Conservation (phyloP, 73 alveolate genomes). For the Stentor roeselii region DNA sequence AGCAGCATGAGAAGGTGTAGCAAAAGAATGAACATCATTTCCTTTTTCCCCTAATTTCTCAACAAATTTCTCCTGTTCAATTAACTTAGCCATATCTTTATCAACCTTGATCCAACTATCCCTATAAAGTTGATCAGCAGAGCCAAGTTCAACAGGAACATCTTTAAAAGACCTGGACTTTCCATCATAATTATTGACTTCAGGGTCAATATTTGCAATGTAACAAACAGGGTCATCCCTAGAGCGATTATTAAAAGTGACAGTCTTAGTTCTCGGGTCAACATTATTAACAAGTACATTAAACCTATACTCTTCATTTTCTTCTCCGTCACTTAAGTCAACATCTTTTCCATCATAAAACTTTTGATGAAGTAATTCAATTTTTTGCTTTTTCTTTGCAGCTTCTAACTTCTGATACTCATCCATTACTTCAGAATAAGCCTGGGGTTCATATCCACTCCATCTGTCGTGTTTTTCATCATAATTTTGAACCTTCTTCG, state of each 20-base stretch:
- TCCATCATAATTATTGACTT: constrained; percentile 56
- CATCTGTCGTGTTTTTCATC: constrained; percentile 92
- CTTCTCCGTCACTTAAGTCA: constrained; percentile 21
- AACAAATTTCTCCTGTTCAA: constrained; percentile 53
- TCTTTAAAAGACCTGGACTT: constrained; percentile 62
- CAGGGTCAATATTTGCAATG: constrained; percentile 50
- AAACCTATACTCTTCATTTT: constrained; percentile 26
- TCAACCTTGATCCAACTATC: background rate
- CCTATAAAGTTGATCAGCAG: constrained; percentile 19
- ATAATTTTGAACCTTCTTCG: constrained; percentile 57
- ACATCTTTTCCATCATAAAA: constrained; percentile 25
- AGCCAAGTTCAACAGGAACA: constrained; percentile 24
- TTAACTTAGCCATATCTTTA: constrained; percentile 28
- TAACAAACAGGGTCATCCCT: constrained; percentile 69
- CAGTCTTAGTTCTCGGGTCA: constrained; percentile 62
- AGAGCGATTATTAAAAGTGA: constrained; percentile 46
- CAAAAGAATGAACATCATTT: constrained; percentile 54
- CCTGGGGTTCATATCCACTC: constrained; percentile 78
- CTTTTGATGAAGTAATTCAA: constrained; percentile 37
- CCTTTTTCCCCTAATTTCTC: constrained; percentile 48
- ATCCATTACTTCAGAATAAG: constrained; percentile 45
- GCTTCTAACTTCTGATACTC: constrained; percentile 57
- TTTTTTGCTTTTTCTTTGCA: constrained; percentile 49
- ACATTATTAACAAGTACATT: constrained; percentile 33
- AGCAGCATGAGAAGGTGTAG: constrained; percentile 75